A percentile compares a stretch with the other conserved stretches of the same genome.
Conservation (phyloP, 352 stramenopile species). For the Discostella stelligera region DNA sequence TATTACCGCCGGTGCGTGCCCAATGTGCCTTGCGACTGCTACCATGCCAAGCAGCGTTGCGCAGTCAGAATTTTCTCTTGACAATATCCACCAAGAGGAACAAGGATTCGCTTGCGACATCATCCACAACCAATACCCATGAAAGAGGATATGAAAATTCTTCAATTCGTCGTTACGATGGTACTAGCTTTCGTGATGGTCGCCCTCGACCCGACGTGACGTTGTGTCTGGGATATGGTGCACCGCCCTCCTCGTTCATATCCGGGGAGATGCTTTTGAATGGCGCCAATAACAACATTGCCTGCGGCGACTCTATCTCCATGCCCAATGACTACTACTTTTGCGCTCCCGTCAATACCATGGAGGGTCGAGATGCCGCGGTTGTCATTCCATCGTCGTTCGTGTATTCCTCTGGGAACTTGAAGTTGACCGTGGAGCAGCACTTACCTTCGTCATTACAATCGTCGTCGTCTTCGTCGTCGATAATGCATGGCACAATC, state of each 20-base stretch:
- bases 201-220: not conserved
- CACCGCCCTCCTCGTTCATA: not conserved
- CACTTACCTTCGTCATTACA: constrained; percentile 15
- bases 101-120: not conserved
- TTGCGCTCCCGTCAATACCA: not conserved
- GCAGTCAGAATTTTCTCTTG: not conserved
- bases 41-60: not conserved
- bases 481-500: constrained; percentile 18
- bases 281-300: not conserved
- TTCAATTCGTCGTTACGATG: not conserved
- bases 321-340: not conserved
- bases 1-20: not conserved
- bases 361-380: constrained; percentile 6
- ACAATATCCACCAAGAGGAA: not conserved
- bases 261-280: not conserved
- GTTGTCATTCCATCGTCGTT: not conserved
- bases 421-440: constrained; percentile 35
- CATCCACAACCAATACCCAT: not conserved
- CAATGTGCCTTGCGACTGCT: not conserved
- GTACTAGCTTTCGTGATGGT: not conserved
- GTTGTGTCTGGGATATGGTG: not conserved
- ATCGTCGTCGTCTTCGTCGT: not conserved
- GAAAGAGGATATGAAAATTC: not conserved
- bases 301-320: not conserved
- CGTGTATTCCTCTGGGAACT: not conserved